Percentiles rank a stretch among this genome's conserved stretches.
phyloP scores from a whole-genome alignment of 78 protist species.

The slime mould (Dictyostelium discoideum) region DNA sequence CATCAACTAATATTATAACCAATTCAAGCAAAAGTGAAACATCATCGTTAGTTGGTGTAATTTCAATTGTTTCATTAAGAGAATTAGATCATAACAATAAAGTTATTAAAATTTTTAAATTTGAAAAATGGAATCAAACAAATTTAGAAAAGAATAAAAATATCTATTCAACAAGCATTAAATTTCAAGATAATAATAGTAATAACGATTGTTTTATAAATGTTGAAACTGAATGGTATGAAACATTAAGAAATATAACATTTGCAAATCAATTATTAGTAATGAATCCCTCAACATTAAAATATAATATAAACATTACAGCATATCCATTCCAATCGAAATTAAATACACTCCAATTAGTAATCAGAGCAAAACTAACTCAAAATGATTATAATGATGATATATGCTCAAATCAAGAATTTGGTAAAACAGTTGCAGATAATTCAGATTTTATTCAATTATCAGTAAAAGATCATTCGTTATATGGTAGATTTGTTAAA shows the following conservation, averaged over 20 bases:
- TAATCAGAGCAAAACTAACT: not conserved
- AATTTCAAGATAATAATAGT: not conserved
- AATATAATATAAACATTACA: not conserved
- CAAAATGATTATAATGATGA: not conserved
- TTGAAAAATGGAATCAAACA: not conserved
- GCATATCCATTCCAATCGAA: not conserved
- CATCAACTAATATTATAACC: not conserved
- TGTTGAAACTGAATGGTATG: not conserved
- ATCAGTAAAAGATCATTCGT: not conserved
- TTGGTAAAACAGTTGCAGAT: not conserved
- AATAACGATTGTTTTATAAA: not conserved
- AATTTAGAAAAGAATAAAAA: not conserved
- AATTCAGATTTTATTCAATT: not conserved
- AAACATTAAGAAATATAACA: not conserved
- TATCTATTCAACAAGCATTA: not conserved
- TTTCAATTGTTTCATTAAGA: not conserved
- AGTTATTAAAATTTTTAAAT: not conserved
- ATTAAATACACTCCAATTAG: not conserved
- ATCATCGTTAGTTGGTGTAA: not conserved
- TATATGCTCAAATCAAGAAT: not conserved
- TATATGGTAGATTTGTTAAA: conserved; percentile 11
- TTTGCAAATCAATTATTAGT: conserved; percentile 1
- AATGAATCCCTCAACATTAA: not conserved
- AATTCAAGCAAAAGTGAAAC: not conserved
- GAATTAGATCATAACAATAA: not conserved